Base-by-base conservation (phyloP, 257 asterid genomes). In the Solanum arcanum region DNA sequence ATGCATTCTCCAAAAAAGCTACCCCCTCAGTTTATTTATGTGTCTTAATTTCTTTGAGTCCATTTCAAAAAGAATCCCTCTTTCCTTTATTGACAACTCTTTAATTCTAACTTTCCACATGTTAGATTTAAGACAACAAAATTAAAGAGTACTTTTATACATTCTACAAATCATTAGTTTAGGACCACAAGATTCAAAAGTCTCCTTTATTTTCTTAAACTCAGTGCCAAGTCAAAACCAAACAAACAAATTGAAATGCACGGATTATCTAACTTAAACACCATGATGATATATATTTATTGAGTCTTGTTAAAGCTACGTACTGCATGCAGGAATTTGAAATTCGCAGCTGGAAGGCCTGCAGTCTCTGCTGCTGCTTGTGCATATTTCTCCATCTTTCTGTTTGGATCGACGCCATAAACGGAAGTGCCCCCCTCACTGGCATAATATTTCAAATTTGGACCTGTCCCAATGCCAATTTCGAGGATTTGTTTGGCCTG, bases 401-500 rank as follows among this genome's bases (percentile, higher is more conserved):
- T 90, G 83, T 92, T 95, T 9, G 98, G 99, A 89, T 96, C 99
- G 25, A 94, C 88, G 83, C 98, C 99, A 72, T 90, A 74, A 89
- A 96, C 95, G 44, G 86, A 31, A 59, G 92, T 52, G 56, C 92
- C 93, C 3, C 92, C 92, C 85, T 87, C 83, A 87, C 88, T 90
- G 4, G 96, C 96, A 60, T 93, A 96, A 88, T 96, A 96, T 83
- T 92, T 95, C 46, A 96, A 89, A 88, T 96, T 96, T 16, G 99
- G 98, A 87, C 98, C 98, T 2, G 98, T 94, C 87, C 99, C 98
- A 72, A 96, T 86, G 16, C 99, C 99, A 73, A 96, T 89, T 91
- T 96, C 99, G 94, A 94, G 77, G 86, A 95, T 89, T 23, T 83
- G 92, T 14, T 93, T 88, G 5, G 92, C 92, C 42, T 91, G 94